Evolutionary conservation across 148 eudicot genomes (phyloP).

Genomic region (Persicaria tinctoria): DNA sequence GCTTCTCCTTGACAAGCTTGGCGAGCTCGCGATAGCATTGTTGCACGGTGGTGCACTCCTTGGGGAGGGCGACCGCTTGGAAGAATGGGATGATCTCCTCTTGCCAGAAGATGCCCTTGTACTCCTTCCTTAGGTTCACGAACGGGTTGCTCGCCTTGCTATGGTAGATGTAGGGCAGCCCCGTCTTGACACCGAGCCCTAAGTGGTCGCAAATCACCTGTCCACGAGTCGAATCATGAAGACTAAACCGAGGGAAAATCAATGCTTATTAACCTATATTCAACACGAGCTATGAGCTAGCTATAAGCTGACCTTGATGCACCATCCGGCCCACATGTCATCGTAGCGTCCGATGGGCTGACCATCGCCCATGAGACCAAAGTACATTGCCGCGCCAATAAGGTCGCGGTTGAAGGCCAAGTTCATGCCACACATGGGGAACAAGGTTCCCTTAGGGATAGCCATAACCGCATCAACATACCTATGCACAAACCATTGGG

Average conservation of each 20-base stretch:
- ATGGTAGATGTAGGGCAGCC: conserved; percentile 58
- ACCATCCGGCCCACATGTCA: conserved; percentile 76
- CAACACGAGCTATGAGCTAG: neutral
- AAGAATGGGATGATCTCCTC: conserved; percentile 67
- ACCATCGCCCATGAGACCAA: conserved; percentile 72
- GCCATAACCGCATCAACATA: conserved; percentile 59
- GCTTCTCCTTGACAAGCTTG: conserved; percentile 54
- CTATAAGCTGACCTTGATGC: conserved; percentile 29
- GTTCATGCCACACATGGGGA: conserved; percentile 76
- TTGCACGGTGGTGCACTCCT: conserved; percentile 56
- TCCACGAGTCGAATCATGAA: no score
- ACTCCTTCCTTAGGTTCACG: conserved; percentile 44
- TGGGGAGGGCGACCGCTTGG: conserved; percentile 38
- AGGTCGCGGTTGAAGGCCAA: conserved; percentile 56
- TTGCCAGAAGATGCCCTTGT: conserved; percentile 27
- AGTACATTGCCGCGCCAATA: conserved; percentile 65
- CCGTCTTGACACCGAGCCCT: conserved; percentile 54
- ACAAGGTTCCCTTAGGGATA: conserved; percentile 53
- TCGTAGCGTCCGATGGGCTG: conserved; percentile 70
- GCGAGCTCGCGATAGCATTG: conserved; percentile 52
- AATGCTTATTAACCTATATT: neutral
- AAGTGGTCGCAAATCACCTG: conserved; percentile 54
- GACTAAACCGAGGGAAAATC: no score
- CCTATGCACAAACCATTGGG: conserved; percentile 15
- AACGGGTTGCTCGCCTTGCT: conserved; percentile 66